These are phyloP conservation scores for Pleurotus tuoliensis DNA, from an alignment of 768 basidiomycete genomes.

Conservation along the genomic window DNA sequence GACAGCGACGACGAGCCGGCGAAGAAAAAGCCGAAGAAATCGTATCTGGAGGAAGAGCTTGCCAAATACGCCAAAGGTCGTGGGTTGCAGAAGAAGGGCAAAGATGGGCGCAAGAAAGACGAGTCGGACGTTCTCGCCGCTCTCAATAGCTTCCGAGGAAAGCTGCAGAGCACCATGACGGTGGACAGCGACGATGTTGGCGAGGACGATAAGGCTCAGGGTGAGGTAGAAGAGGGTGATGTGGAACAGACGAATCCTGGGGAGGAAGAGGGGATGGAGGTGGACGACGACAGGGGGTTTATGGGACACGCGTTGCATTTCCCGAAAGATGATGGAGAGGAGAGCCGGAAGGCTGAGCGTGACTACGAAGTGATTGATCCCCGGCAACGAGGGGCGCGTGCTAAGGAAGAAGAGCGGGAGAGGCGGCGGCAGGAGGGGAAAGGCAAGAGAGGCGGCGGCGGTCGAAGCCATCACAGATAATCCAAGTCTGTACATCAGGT, in stretches of 20 bases:
- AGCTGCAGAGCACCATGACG: conserved; percentile 47
- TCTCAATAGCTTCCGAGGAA: conserved; percentile 66
- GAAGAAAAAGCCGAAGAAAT: conserved; percentile 57
- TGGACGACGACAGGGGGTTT: conserved; percentile 76
- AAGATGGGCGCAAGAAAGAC: conserved; percentile 52
- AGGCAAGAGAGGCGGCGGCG: conserved; percentile 9
- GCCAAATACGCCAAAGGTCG: conserved; percentile 72
- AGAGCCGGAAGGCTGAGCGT: conserved; percentile 70
- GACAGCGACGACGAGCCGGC: conserved; percentile 64
- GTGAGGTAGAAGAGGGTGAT: conserved; percentile 14
- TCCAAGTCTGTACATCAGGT: not conserved
- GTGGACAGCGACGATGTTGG: conserved; percentile 21
- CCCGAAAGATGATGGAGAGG: conserved; percentile 76
- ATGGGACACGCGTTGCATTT: conserved; percentile 69
- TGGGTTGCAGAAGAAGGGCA: conserved; percentile 51
- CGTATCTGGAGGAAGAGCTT: conserved; percentile 76
- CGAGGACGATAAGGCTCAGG: conserved; percentile 17
- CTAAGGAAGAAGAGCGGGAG: conserved; percentile 75
- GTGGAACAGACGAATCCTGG: conserved; percentile 12
- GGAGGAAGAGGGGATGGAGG: conserved; percentile 60
- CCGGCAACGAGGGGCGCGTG: conserved; percentile 63
- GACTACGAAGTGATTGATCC: conserved; percentile 93
- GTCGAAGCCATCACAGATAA: conserved; percentile 3
- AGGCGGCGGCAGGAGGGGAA: conserved; percentile 33
- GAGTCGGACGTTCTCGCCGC: conserved; percentile 69